These are phyloP conservation scores for Botrytis aclada DNA, from an alignment of 2,329 filamentous ascomycete species.

Conservation along the genomic window DNA sequence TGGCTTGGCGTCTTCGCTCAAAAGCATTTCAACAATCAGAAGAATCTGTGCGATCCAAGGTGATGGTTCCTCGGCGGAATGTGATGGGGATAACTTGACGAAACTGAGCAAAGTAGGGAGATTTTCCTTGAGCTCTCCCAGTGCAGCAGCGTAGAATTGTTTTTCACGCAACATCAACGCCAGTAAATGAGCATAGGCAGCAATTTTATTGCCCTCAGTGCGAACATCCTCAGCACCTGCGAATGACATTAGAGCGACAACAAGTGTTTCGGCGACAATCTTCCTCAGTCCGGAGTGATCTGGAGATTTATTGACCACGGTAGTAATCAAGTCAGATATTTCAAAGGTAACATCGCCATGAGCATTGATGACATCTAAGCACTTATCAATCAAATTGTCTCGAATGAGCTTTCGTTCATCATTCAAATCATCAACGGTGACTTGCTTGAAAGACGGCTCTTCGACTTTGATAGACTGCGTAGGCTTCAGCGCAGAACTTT, in stretches of 20 bases:
- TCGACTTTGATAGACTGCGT: constrained; percentile 17
- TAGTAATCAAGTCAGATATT: constrained; percentile 78
- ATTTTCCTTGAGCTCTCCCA: constrained; percentile 72
- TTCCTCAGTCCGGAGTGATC: constrained; percentile 56
- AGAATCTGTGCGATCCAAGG: constrained; percentile 91
- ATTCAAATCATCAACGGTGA: constrained; percentile 77
- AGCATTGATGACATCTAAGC: constrained; percentile 82
- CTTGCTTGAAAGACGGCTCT: constrained; percentile 27
- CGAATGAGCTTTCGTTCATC: constrained; percentile 69
- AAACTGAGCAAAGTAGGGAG: constrained; percentile 75
- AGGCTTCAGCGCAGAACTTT: constrained; percentile 15
- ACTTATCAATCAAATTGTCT: constrained; percentile 79
- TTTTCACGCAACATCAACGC: constrained; percentile 82
- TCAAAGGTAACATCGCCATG: constrained; percentile 90
- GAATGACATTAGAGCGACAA: constrained; percentile 76
- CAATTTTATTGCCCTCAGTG: constrained; percentile 60
- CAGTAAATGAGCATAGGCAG: constrained; percentile 87
- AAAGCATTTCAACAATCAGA: constrained; percentile 81
- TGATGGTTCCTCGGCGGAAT: constrained; percentile 72
- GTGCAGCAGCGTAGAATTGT: constrained; percentile 73
- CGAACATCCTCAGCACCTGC: constrained; percentile 55
- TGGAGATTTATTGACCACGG: constrained; percentile 60
- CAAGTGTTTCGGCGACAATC: constrained; percentile 78
- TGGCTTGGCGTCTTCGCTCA: constrained; percentile 87
- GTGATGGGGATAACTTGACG: constrained; percentile 65